A percentile compares a stretch with the other conserved stretches of the same genome.
These are phyloP conservation scores for Myochromella boudieri DNA, from an alignment of 768 basidiomycete species.

Conservation along the genomic window DNA sequence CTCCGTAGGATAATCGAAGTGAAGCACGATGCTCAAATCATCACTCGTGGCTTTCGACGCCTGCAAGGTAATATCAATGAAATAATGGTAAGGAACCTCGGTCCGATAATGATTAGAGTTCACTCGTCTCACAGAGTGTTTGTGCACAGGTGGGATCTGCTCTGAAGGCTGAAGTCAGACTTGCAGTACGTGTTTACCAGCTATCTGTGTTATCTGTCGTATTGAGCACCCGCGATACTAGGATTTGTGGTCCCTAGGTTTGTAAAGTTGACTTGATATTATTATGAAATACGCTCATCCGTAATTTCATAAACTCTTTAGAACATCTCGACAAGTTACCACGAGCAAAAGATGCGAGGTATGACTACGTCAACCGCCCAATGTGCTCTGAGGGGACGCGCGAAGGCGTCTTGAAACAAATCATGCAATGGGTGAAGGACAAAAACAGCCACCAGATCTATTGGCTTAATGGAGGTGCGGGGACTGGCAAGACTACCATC, in stretches of 20 bases:
- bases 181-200: constrained; percentile 10
- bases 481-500: constrained; percentile 26
- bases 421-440: constrained; percentile 20
- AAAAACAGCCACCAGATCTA: constrained; percentile 17
- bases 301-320: not conserved
- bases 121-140: not conserved
- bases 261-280: not conserved
- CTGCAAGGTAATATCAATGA: constrained; percentile 13
- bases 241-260: constrained; percentile 18
- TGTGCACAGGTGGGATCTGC: constrained; percentile 12
- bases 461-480: constrained; percentile 24
- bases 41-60: constrained; percentile 11
- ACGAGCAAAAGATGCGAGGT: constrained; percentile 17
- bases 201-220: not conserved
- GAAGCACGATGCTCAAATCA: constrained; percentile 8
- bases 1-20: constrained; percentile 16
- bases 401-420: constrained; percentile 17
- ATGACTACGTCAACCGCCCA: constrained; percentile 17
- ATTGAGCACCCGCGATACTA: not conserved
- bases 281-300: not conserved
- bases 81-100: constrained; percentile 6
- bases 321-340: constrained; percentile 18
- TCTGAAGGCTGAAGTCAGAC: constrained; percentile 15
- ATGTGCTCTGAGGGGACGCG: constrained; percentile 22
- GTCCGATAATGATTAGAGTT: not conserved